Conservation (phyloP, 441 rosid genomes). For the Pelargonium myrrhifolium region DNA sequence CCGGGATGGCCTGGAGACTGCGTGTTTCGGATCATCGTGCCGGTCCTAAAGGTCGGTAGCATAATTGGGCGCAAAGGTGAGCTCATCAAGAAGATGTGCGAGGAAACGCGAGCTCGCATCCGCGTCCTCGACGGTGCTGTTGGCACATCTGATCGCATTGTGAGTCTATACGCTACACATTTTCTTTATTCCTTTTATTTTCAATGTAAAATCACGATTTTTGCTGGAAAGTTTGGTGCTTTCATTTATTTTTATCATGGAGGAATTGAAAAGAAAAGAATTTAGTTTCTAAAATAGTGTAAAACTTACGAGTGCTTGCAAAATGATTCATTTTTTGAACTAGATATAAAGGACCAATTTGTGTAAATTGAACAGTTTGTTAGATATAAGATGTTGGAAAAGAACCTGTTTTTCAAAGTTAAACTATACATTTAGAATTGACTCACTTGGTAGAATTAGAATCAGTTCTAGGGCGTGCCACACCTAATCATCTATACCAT, state of each 20-base stretch:
- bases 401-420: too few relatives aligned
- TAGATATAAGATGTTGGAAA: not conserved
- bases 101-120: conserved; percentile 77
- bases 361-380: not conserved
- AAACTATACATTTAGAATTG: not conserved
- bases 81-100: conserved; percentile 83
- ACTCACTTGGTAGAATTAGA: not conserved
- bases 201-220: not conserved
- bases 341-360: not conserved
- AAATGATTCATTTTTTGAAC: not conserved
- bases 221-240: not conserved
- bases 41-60: conserved; percentile 73
- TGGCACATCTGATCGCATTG: conserved; percentile 61
- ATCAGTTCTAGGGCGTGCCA: too few relatives aligned
- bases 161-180: conserved; percentile 25
- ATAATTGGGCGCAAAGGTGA: conserved; percentile 89
- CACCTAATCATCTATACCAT: too few relatives aligned
- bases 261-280: not conserved
- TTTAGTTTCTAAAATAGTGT: not conserved
- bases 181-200: not conserved
- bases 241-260: not conserved
- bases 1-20: conserved; percentile 96
- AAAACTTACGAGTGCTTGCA: not conserved
- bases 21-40: conserved; percentile 75
- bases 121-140: conserved; percentile 71